phyloP scores from a whole-genome alignment of 2,329 filamentous ascomycete genomes.

The Colletotrichum sp. region DNA sequence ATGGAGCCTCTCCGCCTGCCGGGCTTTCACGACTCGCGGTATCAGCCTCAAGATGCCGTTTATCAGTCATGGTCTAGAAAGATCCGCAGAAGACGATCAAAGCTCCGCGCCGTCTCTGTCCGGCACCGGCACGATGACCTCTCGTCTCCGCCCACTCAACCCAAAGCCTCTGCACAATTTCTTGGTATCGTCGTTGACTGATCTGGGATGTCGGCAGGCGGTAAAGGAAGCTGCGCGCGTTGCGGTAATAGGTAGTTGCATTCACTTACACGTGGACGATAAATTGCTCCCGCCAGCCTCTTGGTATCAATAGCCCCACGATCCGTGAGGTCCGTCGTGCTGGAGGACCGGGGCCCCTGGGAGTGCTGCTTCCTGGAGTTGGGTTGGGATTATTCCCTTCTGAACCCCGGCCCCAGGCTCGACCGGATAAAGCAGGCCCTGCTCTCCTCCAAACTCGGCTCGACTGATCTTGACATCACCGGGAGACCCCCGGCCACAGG shows the following conservation, averaged over 20 bases:
- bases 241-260: not conserved
- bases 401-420: not conserved
- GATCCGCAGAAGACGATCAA: not conserved
- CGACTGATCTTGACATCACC: constrained; percentile 18
- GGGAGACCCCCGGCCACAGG: not conserved
- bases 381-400: not conserved
- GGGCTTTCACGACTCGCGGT: not conserved
- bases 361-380: not conserved
- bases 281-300: constrained; percentile 6
- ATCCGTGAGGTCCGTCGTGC: not conserved
- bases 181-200: not conserved
- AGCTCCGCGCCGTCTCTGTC: constrained; percentile 1
- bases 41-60: not conserved
- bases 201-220: not conserved
- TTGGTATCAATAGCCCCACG: constrained; percentile 4
- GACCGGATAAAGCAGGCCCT: constrained; percentile 1
- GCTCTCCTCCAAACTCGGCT: constrained; percentile 8
- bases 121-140: not conserved
- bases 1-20: not conserved
- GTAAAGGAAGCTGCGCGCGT: not conserved
- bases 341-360: not conserved
- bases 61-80: not conserved
- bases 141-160: not conserved
- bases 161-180: not conserved
- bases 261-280: constrained; percentile 14